Conservation (phyloP, 2,329 filamentous ascomycete genomes). For the Botrytis fabae region DNA sequence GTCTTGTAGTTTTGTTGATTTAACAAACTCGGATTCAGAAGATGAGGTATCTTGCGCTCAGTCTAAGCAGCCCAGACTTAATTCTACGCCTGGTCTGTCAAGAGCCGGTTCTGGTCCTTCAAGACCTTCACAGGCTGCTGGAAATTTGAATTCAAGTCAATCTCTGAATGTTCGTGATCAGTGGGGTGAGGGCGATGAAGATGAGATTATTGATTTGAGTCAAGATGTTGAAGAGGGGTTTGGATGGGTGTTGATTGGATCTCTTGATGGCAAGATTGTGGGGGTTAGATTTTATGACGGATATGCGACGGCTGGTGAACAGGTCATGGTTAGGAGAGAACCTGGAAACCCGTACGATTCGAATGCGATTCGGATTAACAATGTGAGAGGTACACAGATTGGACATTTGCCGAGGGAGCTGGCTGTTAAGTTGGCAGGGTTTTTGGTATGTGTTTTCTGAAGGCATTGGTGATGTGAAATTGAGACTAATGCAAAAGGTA, state of each 20-base stretch:
- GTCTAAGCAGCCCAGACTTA: slow-evolving; percentile 36
- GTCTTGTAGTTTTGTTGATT: slow-evolving; percentile 43
- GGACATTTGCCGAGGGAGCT: slow-evolving; percentile 71
- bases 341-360: slow-evolving; percentile 67
- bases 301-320: slow-evolving; percentile 61
- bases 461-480: background rate
- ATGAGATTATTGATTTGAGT: slow-evolving; percentile 38
- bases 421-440: slow-evolving; percentile 70
- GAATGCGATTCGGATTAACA: slow-evolving; percentile 78
- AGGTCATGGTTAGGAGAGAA: slow-evolving; percentile 63
- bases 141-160: slow-evolving; percentile 26
- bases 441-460: slow-evolving; percentile 55
- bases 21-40: slow-evolving; percentile 44
- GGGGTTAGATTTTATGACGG: slow-evolving; percentile 61
- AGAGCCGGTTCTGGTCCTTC: slow-evolving; percentile 13
- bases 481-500: slow-evolving; percentile 32
- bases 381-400: slow-evolving; percentile 73
- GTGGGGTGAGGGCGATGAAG: slow-evolving; percentile 32
- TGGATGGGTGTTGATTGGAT: slow-evolving; percentile 37
- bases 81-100: background rate
- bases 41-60: slow-evolving; percentile 25
- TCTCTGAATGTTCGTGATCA: slow-evolving; percentile 30
- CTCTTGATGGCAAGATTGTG: slow-evolving; percentile 50
- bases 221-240: slow-evolving; percentile 38
- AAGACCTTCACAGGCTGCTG: slow-evolving; percentile 17